phyloP scores from a whole-genome alignment of 2,329 filamentous ascomycete genomes.

The Emmonsiellopsis sp. region DNA sequence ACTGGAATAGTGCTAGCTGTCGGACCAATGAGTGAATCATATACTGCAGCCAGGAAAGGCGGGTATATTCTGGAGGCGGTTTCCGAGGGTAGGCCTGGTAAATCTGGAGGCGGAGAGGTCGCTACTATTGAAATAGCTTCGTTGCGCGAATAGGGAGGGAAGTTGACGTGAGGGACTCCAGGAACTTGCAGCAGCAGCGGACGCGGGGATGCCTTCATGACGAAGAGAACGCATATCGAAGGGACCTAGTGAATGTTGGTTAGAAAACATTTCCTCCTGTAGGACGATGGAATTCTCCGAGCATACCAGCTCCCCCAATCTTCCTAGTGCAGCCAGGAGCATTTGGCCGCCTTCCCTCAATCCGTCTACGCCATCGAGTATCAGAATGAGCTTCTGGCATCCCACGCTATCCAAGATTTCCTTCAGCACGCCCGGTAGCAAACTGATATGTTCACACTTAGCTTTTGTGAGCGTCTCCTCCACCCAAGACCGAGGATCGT shows the following conservation, averaged over 20 bases:
- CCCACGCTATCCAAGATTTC: slow-evolving; percentile 25
- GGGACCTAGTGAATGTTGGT: slow-evolving; percentile 52
- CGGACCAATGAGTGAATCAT: slow-evolving; percentile 74
- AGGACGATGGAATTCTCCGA: slow-evolving; percentile 7
- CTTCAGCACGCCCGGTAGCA: slow-evolving; percentile 62
- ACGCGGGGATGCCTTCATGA: slow-evolving; percentile 59
- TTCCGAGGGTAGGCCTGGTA: slow-evolving; percentile 21
- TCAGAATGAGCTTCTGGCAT: slow-evolving; percentile 59
- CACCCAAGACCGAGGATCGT: slow-evolving; percentile 24
- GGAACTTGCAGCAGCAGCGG: slow-evolving; percentile 60
- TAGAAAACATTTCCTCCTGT: neutral
- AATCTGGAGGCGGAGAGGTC: slow-evolving; percentile 37
- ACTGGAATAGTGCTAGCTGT: slow-evolving; percentile 69
- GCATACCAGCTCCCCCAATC: slow-evolving; percentile 70
- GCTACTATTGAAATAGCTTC: slow-evolving; percentile 72
- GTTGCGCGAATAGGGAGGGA: slow-evolving; percentile 71
- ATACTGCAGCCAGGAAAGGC: slow-evolving; percentile 72
- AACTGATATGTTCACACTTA: slow-evolving; percentile 71
- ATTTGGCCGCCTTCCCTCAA: slow-evolving; percentile 73
- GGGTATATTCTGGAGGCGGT: slow-evolving; percentile 34
- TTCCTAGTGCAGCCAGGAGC: slow-evolving; percentile 68
- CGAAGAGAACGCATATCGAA: slow-evolving; percentile 64
- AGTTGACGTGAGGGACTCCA: slow-evolving; percentile 67
- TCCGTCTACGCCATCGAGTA: slow-evolving; percentile 79
- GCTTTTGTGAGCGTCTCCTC: slow-evolving; percentile 39